phyloP scores from a whole-genome alignment of 2,329 filamentous ascomycete genomes.

The Diaporthe aspalathi region DNA sequence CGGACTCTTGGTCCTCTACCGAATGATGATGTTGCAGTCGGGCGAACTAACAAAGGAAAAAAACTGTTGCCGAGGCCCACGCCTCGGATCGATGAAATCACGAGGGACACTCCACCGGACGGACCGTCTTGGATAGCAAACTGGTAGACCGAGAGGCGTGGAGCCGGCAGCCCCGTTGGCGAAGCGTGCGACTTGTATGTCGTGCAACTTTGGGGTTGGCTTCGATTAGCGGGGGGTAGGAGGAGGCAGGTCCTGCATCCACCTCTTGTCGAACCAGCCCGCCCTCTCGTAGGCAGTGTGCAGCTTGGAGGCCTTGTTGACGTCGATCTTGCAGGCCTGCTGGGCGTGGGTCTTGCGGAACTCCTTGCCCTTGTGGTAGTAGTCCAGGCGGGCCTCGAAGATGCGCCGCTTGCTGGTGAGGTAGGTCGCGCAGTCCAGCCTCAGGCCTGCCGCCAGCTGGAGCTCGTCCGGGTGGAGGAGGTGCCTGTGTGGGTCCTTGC shows the following conservation, averaged over 20 bases:
- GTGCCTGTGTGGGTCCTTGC: constrained; percentile 74
- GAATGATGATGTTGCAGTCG: not conserved
- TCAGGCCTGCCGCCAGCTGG: constrained; percentile 79
- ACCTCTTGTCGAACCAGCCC: constrained; percentile 77
- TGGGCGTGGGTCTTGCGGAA: constrained; percentile 97
- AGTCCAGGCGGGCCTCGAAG: constrained; percentile 80
- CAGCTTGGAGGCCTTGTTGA: constrained; percentile 95
- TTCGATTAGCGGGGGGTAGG: not conserved
- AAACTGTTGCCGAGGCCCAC: not conserved
- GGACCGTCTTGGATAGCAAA: not conserved
- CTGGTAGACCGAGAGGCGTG: not conserved
- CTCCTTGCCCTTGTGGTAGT: constrained; percentile 77
- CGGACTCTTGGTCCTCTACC: constrained; percentile 18
- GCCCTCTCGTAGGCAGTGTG: constrained; percentile 91
- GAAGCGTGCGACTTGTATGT: not conserved
- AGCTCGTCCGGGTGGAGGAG: constrained; percentile 84
- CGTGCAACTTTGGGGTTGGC: too few species aligned
- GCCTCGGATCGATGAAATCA: not conserved
- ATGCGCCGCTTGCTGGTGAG: constrained; percentile 93
- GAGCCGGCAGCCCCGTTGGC: too few species aligned
- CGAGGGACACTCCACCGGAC: not conserved
- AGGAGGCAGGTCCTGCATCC: constrained; percentile 49
- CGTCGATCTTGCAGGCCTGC: constrained; percentile 97
- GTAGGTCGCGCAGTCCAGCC: constrained; percentile 88
- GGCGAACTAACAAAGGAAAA: constrained; percentile 5